phyloP scores from a whole-genome alignment of 1,139 yeast genomes.

The Zygotorulaspora mrakii region DNA sequence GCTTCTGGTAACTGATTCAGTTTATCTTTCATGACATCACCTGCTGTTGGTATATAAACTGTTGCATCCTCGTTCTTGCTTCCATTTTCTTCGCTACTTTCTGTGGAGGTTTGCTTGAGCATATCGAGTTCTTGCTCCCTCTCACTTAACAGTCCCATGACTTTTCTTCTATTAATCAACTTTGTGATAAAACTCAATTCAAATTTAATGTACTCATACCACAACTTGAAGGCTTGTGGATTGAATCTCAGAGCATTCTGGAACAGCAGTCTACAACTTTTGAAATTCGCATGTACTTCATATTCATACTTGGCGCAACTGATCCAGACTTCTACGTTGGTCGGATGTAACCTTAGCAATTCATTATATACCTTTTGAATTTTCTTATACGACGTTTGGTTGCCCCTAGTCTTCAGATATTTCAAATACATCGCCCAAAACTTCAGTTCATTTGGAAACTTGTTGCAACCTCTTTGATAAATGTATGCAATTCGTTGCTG shows the following conservation, averaged over 20 bases:
- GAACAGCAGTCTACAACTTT: constrained; percentile 81
- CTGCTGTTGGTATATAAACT: constrained; percentile 49
- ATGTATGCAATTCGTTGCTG: constrained; percentile 77
- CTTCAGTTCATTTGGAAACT: constrained; percentile 71
- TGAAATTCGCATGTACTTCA: constrained; percentile 81
- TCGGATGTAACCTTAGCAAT: constrained; percentile 83
- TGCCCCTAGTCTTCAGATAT: constrained; percentile 54
- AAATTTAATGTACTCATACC: constrained; percentile 84
- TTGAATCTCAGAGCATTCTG: constrained; percentile 85
- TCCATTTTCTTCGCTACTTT: constrained; percentile 31
- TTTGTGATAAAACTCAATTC: constrained; percentile 85
- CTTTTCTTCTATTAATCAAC: constrained; percentile 74
- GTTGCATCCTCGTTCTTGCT: constrained; percentile 41
- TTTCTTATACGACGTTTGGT: constrained; percentile 69
- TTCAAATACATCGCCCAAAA: constrained; percentile 77
- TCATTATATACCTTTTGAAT: constrained; percentile 79
- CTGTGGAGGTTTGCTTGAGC: constrained; percentile 39
- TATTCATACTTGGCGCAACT: constrained; percentile 93
- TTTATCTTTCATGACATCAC: constrained; percentile 56
- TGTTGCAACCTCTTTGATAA: constrained; percentile 76
- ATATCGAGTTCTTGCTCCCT: constrained; percentile 52
- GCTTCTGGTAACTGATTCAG: constrained; percentile 79
- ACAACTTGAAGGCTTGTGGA: constrained; percentile 64
- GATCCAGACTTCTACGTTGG: constrained; percentile 86
- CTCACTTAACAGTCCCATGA: constrained; percentile 73